Evolutionary conservation across 306 rosid species (phyloP).

Genomic region (Arachis hypogaea): DNA sequence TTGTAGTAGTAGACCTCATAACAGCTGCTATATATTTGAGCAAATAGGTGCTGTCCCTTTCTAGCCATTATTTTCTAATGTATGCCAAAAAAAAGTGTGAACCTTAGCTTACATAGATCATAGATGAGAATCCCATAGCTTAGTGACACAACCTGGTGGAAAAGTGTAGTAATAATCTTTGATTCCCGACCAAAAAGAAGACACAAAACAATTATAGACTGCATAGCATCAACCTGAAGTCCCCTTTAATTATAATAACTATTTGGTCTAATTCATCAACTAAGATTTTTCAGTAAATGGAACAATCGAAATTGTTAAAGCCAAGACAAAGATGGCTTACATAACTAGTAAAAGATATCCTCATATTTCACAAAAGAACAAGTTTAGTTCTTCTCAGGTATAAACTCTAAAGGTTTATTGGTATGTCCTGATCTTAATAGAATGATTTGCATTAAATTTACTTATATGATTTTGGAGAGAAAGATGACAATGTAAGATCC

Average conservation of each 20-base stretch:
- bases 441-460: neutral
- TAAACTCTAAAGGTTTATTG: too few species aligned
- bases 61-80: neutral
- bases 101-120: neutral
- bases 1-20: constrained; percentile 24
- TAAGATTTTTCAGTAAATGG: too few species aligned
- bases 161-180: neutral
- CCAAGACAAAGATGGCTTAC: too few species aligned
- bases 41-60: neutral
- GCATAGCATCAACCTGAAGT: constrained; percentile 6
- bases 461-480: too few species aligned
- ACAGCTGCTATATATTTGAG: constrained; percentile 17
- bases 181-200: neutral
- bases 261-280: too few species aligned
- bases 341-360: too few species aligned
- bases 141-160: constrained; percentile 19
- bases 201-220: constrained; percentile 1
- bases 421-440: neutral
- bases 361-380: too few species aligned
- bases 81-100: constrained; percentile 11
- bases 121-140: neutral
- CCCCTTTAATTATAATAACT: constrained; percentile 29
- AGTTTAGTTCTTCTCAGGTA: too few species aligned
- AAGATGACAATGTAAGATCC: too few species aligned
- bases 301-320: too few species aligned